phyloP scores from a whole-genome alignment of 2,329 filamentous ascomycete species.

The Epichloe sp. region DNA sequence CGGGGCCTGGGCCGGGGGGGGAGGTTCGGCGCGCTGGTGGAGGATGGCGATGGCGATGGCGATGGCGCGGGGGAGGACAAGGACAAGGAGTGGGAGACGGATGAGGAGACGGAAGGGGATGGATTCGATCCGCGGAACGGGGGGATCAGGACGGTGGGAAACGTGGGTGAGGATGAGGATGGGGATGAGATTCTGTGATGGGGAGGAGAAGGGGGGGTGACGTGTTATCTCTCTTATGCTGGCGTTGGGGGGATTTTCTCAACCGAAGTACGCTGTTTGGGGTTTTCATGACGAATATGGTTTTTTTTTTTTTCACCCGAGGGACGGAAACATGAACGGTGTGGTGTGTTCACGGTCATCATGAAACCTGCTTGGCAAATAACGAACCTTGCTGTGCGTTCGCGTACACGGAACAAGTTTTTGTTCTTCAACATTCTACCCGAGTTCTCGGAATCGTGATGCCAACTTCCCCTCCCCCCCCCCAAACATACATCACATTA shows the following conservation, averaged over 20 bases:
- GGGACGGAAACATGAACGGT: no score
- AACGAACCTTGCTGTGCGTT: no score
- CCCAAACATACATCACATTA: background rate
- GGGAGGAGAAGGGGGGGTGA: background rate
- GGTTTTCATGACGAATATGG: background rate
- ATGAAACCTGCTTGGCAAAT: no score
- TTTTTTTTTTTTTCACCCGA: no score
- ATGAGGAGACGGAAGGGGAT: conserved; percentile 19
- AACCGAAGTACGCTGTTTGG: background rate
- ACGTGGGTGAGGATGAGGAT: background rate
- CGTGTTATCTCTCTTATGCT: no score
- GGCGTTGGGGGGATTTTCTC: background rate
- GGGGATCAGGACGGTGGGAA: background rate
- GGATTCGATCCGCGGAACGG: background rate
- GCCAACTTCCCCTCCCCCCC: background rate
- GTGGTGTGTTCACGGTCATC: no score
- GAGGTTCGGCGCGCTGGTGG: conserved; percentile 9
- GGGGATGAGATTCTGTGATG: conserved; percentile 1
- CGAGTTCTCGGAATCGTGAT: no score
- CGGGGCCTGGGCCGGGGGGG: conserved; percentile 3
- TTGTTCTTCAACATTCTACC: no score
- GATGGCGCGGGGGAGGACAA: conserved; percentile 13
- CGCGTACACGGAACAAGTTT: no score
- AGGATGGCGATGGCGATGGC: conserved; percentile 7
- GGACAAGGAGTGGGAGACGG: conserved; percentile 18